Evolutionary conservation across 441 rosid genomes (phyloP).

Genomic region (Macaranga tanarius): DNA sequence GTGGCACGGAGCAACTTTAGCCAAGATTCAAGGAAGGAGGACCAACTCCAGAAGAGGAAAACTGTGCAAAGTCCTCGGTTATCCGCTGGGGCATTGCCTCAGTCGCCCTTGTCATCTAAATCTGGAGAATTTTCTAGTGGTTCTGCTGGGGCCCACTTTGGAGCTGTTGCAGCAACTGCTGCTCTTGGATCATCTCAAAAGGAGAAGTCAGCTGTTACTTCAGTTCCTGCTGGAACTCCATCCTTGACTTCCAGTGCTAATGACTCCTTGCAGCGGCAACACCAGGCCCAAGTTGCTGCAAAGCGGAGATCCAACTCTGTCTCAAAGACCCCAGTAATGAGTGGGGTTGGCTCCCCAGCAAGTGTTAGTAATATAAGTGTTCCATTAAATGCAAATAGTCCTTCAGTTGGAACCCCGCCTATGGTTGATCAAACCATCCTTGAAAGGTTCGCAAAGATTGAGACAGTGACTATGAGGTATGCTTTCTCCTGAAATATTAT

Average conservation of each 20-base stretch:
- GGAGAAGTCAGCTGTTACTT: slow-evolving; percentile 67
- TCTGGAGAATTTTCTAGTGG: slow-evolving; percentile 97
- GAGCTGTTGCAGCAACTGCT: slow-evolving; percentile 50
- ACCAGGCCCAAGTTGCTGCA: slow-evolving; percentile 59
- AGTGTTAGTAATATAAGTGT: slow-evolving; percentile 74
- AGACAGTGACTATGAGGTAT: slow-evolving; percentile 70
- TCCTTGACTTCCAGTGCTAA: slow-evolving; percentile 81
- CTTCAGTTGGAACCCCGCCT: slow-evolving; percentile 76
- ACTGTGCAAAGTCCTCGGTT: slow-evolving; percentile 82
- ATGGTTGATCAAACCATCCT: slow-evolving; percentile 64
- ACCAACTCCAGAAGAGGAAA: slow-evolving; percentile 71
- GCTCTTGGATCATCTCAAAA: slow-evolving; percentile 61
- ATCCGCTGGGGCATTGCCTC: slow-evolving; percentile 77
- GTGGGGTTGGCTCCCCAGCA: slow-evolving; percentile 89
- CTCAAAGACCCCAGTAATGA: slow-evolving; percentile 65
- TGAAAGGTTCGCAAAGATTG: slow-evolving; percentile 85
- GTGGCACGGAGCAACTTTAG: slow-evolving; percentile 62
- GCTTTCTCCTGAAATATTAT: slow-evolving; percentile 13
- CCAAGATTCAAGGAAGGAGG: slow-evolving; percentile 81
- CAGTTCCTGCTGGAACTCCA: slow-evolving; percentile 62
- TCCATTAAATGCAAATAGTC: slow-evolving; percentile 73
- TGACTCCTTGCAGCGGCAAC: slow-evolving; percentile 74
- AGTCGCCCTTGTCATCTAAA: slow-evolving; percentile 91
- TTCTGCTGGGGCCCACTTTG: slow-evolving; percentile 80
- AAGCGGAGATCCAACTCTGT: slow-evolving; percentile 81